Percentiles rank a stretch among this genome's conserved stretches.
Evolutionary conservation across 306 rosid genomes (phyloP).

Genomic region (Cicer judaicum): DNA sequence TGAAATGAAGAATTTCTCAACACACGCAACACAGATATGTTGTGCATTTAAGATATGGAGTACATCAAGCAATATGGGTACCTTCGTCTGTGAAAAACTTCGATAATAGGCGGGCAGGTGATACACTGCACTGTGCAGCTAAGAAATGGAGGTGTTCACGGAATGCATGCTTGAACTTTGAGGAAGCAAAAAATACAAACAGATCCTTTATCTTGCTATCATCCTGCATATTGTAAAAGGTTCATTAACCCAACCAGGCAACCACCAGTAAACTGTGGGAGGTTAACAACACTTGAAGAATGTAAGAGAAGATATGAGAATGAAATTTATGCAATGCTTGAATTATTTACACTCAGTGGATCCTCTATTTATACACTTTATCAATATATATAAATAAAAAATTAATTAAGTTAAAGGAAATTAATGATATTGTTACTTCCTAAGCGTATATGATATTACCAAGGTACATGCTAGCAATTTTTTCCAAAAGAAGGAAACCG

Average conservation of each 20-base stretch:
- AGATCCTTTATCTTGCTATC: slow-evolving; percentile 62
- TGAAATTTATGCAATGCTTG: neutral
- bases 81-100: slow-evolving; percentile 84
- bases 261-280: slow-evolving; percentile 14
- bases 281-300: slow-evolving; percentile 14
- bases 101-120: slow-evolving; percentile 66
- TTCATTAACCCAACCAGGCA: slow-evolving; percentile 30
- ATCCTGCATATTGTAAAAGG: slow-evolving; percentile 61
- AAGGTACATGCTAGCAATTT: neutral
- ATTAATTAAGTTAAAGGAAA: neutral
- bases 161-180: slow-evolving; percentile 66
- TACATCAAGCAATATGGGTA: slow-evolving; percentile 42
- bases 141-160: slow-evolving; percentile 71
- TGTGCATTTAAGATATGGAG: slow-evolving; percentile 19
- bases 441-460: neutral
- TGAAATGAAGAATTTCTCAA: slow-evolving; percentile 17
- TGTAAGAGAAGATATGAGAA: neutral
- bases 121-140: slow-evolving; percentile 61
- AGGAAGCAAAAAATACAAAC: slow-evolving; percentile 72
- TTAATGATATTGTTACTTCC: neutral
- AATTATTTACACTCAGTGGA: neutral
- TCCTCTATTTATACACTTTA: slow-evolving; percentile 6
- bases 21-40: neutral
- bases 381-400: neutral
- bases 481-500: slow-evolving; percentile 17